Evolutionary conservation across 306 rosid species (phyloP).

Genomic region (Rosa multiflora): DNA sequence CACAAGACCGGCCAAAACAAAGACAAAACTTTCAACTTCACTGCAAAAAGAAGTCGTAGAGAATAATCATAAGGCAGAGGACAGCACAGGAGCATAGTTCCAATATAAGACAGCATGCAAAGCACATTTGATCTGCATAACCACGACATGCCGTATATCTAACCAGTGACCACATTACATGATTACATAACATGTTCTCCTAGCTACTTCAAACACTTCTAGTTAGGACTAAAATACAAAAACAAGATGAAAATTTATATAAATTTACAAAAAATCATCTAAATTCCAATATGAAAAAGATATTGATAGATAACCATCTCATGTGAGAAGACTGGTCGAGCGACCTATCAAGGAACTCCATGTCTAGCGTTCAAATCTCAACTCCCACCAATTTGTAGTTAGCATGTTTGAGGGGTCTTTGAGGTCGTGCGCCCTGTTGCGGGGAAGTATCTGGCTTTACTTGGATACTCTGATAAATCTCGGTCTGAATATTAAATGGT

Average conservation of each 20-base stretch:
- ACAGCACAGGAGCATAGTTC: conserved; percentile 13
- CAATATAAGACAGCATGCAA: conserved; percentile 10
- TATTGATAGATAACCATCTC: background rate
- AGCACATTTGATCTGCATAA: conserved; percentile 8
- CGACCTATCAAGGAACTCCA: no score
- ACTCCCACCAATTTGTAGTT: no score
- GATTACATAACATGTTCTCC: background rate
- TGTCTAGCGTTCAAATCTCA: no score
- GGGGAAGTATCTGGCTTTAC: no score
- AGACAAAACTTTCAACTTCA: background rate
- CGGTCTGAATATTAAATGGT: no score
- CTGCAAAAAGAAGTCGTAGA: background rate
- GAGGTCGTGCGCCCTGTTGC: no score
- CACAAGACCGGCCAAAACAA: background rate
- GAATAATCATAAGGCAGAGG: background rate
- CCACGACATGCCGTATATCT: conserved; percentile 27
- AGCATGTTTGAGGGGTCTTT: no score
- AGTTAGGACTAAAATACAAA: no score
- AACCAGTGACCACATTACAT: background rate
- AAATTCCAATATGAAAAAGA: background rate
- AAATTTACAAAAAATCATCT: no score
- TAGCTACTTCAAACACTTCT: background rate
- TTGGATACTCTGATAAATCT: no score
- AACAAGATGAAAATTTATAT: no score
- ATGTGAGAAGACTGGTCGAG: no score